phyloP scores from a whole-genome alignment of 139 green algal genomes.

The Tetraselmis chui region DNA sequence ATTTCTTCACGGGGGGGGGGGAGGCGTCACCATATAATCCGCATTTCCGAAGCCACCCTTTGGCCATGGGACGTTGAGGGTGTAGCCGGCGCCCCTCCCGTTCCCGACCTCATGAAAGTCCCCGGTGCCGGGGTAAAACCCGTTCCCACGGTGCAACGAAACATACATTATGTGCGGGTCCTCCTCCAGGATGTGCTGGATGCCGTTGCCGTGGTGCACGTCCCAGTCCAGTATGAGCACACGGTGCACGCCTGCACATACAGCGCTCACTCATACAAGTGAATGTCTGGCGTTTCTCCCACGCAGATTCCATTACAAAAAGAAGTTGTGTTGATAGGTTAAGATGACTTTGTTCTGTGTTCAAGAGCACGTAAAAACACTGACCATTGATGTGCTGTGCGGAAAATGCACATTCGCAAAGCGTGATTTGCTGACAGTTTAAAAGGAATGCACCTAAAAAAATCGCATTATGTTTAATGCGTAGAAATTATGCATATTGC shows the following conservation, averaged over 20 bases:
- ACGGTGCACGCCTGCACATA: slow-evolving; percentile 20
- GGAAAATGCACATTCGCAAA: too few relatives aligned
- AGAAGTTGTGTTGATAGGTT: not conserved
- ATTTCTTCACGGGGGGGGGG: too few relatives aligned
- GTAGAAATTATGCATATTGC: too few relatives aligned
- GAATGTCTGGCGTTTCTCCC: not conserved
- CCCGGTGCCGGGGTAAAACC: slow-evolving; percentile 59
- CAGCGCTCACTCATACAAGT: not conserved
- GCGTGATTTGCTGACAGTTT: too few relatives aligned
- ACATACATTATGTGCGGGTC: slow-evolving; percentile 69
- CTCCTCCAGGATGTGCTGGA: slow-evolving; percentile 65
- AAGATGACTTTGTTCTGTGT: not conserved
- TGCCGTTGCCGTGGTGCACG: slow-evolving; percentile 79
- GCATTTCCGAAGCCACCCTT: slow-evolving; percentile 32
- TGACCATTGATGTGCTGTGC: too few relatives aligned
- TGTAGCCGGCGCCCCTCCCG: slow-evolving; percentile 45
- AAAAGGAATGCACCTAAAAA: too few relatives aligned
- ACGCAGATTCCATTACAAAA: not conserved
- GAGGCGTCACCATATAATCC: slow-evolving; percentile 46
- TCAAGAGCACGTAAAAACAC: too few relatives aligned
- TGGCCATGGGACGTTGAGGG: slow-evolving; percentile 66
- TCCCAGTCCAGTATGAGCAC: slow-evolving; percentile 77
- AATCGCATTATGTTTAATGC: too few relatives aligned
- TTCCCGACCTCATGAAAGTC: slow-evolving; percentile 36
- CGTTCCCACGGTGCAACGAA: slow-evolving; percentile 50